Conservation (phyloP, 345 rosid species). For the Ceriops tagal region DNA sequence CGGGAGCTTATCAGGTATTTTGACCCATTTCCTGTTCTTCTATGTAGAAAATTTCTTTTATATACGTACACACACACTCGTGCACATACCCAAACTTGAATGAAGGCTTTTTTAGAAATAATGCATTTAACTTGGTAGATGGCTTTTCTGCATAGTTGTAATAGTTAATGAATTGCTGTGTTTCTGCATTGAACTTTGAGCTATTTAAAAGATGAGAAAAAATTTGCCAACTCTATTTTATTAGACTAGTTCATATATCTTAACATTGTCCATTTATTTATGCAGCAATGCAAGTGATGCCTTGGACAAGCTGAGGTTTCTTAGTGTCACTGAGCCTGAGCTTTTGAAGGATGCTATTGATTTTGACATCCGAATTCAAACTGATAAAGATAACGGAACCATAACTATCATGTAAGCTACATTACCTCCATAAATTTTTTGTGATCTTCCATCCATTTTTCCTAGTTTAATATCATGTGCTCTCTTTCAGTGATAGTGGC, state of each 20-base stretch:
- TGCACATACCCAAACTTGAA: too few relatives aligned
- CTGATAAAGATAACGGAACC: slow-evolving; percentile 80
- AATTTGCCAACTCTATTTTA: background rate
- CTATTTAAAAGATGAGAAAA: background rate
- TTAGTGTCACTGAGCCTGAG: slow-evolving; percentile 73
- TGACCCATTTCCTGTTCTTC: background rate
- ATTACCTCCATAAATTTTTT: background rate
- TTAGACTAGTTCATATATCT: background rate
- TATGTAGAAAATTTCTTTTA: background rate
- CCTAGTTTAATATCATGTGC: slow-evolving; percentile 9
- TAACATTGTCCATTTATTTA: slow-evolving; percentile 3
- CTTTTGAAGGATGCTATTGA: slow-evolving; percentile 66
- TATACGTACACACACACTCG: too few relatives aligned
- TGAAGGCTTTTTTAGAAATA: too few relatives aligned
- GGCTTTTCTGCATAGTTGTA: too few relatives aligned
- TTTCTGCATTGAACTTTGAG: background rate
- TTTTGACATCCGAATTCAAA: slow-evolving; percentile 83
- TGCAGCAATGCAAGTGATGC: slow-evolving; percentile 98
- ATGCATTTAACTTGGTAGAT: too few relatives aligned
- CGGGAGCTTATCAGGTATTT: slow-evolving; percentile 87
- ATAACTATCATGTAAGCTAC: slow-evolving; percentile 62
- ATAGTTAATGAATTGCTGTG: background rate
- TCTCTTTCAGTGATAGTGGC: slow-evolving; percentile 69
- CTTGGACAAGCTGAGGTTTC: slow-evolving; percentile 84
- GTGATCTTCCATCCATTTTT: background rate